Evolutionary conservation across 352 stramenopile genomes (phyloP), one percentile per base, ranked within the genome.

Genomic region (Phytophthora pisi): DNA sequence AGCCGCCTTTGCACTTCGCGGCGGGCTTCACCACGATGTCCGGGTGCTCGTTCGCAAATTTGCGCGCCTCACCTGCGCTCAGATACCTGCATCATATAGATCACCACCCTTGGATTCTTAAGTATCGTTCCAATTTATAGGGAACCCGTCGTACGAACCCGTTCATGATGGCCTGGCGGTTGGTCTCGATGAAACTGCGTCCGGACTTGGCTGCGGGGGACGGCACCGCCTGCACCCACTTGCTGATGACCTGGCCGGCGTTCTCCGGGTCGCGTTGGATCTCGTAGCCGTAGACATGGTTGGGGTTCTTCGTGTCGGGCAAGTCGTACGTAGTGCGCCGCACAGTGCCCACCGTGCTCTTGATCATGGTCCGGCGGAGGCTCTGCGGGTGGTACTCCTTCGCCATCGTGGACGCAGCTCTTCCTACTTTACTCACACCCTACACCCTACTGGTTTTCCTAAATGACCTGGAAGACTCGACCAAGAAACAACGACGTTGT

Each of bases 351-450:
- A 95, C 80, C 1, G 83, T 91, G 70, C 71, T 83, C 75, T 95
- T 93, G 76, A 95, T 76, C 81, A 95, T 92, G 56, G 86, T 92
- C 18, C 86, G 82, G n/a, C 84, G 84, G 79, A 94, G 51, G 26
- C 59, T 78, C 18, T 68, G 66, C 43, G 79, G 57, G 43, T 80
- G 72, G 16, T 58, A 51, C 16, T 77, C 65, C 59, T 77, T 78
- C 13, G 65, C 23, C 70, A 77, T 70, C 4, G 20, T 66, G 34
- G 18, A 34, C 28, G 28, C 5, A 31, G 11, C 34, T 55, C 28
- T 18, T 8, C 20, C 23, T 16, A 34, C 20, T 51, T 36, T 10
- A 36, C 7, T 50, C n/a, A 28, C 6, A 23, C 45, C 16, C 10
- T 49, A 54, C 18, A 1, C 18, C 16, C 9, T 15, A 3, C 23